Conservation (phyloP, 2,329 filamentous ascomycete species). For the Paecilomyces sp. region DNA sequence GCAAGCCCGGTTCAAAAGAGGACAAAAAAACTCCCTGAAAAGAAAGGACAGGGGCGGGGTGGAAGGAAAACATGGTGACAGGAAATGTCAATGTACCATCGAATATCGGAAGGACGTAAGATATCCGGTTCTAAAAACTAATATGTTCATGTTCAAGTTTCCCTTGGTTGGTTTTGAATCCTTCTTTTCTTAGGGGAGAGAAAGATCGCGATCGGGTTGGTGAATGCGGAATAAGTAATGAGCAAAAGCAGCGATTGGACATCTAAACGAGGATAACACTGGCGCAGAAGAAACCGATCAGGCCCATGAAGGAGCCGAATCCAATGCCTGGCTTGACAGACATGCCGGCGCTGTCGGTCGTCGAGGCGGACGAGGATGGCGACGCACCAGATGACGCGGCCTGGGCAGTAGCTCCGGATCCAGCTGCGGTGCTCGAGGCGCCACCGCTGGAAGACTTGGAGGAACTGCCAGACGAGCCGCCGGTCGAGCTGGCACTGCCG, state of each 20-base stretch:
- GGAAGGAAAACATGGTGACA: background rate
- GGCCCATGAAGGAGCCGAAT: slow-evolving; percentile 6
- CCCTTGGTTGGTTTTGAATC: background rate
- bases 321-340: slow-evolving; percentile 4
- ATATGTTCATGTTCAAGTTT: background rate
- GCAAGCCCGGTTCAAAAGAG: background rate
- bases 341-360: slow-evolving; percentile 4
- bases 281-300: background rate
- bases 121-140: background rate
- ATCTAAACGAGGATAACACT: background rate
- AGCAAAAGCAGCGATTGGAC: background rate
- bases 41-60: too few species aligned
- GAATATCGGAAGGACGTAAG: background rate
- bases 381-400: background rate
- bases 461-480: background rate
- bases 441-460: slow-evolving; percentile 7
- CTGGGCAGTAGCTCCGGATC: background rate
- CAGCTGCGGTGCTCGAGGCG: slow-evolving; percentile 8
- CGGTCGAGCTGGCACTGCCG: background rate
- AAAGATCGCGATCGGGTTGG: background rate
- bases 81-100: background rate
- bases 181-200: background rate
- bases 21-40: too few species aligned
- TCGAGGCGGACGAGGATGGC: background rate
- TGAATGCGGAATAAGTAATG: background rate